Evolutionary conservation across 345 rosid species (phyloP).

Genomic region (Reutealis trisperma): DNA sequence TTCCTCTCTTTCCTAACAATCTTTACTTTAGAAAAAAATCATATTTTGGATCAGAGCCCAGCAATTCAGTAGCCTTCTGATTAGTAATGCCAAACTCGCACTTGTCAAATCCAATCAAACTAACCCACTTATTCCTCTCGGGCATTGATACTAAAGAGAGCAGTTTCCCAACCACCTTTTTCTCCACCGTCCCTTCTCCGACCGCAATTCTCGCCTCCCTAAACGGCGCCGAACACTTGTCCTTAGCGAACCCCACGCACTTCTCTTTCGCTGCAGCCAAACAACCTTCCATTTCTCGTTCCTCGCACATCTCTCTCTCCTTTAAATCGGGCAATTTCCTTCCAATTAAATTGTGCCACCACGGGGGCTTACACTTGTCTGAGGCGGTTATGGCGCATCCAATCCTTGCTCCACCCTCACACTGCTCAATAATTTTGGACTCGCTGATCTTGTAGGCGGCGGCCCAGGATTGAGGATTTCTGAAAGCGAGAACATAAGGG

Average conservation of each 20-base stretch:
- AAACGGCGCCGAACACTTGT: constrained; percentile 54
- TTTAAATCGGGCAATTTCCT: constrained; percentile 41
- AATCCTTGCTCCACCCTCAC: constrained; percentile 75
- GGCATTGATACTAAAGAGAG: constrained; percentile 48
- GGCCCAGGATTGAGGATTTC: constrained; percentile 58
- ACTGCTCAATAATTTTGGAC: constrained; percentile 54
- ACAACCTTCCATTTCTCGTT: constrained; percentile 67
- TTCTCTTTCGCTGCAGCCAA: constrained; percentile 59
- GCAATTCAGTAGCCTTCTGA: constrained; percentile 48
- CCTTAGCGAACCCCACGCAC: constrained; percentile 64
- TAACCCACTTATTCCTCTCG: constrained; percentile 31
- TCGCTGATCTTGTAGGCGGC: constrained; percentile 50
- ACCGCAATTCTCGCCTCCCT: constrained; percentile 65
- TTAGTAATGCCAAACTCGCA: constrained; percentile 30
- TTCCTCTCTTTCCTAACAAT: not conserved
- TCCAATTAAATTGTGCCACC: constrained; percentile 62
- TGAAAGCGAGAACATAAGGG: constrained; percentile 67
- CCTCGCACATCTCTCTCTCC: constrained; percentile 77
- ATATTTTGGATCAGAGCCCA: constrained; percentile 24
- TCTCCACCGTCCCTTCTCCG: constrained; percentile 16
- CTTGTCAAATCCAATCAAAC: constrained; percentile 31
- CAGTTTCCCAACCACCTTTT: constrained; percentile 35
- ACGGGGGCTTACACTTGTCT: constrained; percentile 67
- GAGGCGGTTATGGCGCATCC: constrained; percentile 86
- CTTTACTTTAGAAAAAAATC: constrained; percentile 15